phyloP scores from a whole-genome alignment of 2,329 filamentous ascomycete genomes.

The Mycosphaerella arachidis region DNA sequence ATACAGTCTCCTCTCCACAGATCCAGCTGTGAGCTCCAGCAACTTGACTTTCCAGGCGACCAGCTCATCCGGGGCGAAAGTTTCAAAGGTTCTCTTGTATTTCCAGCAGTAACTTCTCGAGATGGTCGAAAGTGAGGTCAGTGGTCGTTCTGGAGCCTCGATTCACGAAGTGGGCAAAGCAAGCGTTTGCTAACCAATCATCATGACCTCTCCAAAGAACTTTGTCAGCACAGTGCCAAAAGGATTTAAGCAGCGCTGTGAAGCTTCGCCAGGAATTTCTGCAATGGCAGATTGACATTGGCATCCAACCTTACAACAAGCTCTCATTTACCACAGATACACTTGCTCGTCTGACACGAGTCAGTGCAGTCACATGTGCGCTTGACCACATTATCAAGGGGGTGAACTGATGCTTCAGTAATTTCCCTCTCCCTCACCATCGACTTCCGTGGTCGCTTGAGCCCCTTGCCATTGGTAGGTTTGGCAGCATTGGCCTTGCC shows the following conservation, averaged over 20 bases:
- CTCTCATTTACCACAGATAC: background rate
- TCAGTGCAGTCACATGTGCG: background rate
- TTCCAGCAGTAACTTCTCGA: background rate
- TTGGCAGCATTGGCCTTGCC: no score
- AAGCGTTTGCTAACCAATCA: background rate
- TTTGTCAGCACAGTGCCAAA: background rate
- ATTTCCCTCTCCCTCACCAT: no score
- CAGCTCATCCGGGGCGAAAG: background rate
- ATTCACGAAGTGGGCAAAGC: background rate
- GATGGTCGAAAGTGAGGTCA: background rate
- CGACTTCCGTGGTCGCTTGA: no score
- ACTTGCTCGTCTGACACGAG: background rate
- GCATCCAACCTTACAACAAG: background rate
- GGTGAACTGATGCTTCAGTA: no score
- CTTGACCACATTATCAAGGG: no score
- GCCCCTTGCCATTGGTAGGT: no score
- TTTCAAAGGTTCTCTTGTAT: background rate
- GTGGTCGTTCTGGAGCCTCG: background rate
- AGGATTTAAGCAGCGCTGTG: background rate
- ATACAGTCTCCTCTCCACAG: background rate
- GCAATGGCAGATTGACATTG: background rate
- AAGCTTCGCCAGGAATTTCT: background rate
- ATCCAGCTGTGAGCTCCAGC: background rate
- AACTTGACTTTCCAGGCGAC: background rate
- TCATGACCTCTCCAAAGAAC: background rate